phyloP scores from a whole-genome alignment of 306 rosid species.

The Lathyrus oleraceus region DNA sequence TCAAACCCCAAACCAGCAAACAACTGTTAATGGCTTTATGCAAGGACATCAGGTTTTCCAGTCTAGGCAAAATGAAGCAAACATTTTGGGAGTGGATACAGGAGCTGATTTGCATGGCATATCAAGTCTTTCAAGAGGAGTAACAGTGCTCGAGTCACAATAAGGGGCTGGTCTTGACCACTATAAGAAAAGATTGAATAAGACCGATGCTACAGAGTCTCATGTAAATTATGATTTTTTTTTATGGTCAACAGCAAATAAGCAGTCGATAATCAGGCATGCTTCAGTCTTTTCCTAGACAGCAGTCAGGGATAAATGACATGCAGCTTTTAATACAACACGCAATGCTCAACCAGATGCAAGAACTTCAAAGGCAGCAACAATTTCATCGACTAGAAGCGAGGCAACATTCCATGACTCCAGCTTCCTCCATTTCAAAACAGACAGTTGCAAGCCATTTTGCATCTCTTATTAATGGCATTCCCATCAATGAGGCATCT shows the following conservation, averaged over 20 bases:
- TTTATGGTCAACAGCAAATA: conserved; percentile 83
- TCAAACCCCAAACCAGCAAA: conserved; percentile 64
- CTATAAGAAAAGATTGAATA: conserved; percentile 52
- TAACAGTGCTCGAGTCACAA: conserved; percentile 62
- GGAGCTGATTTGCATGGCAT: conserved; percentile 66
- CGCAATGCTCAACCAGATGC: no score
- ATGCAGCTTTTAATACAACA: conserved; percentile 84
- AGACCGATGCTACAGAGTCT: conserved; percentile 74
- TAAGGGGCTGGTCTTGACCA: conserved; percentile 68
- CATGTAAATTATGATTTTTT: conserved; percentile 86
- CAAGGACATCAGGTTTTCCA: conserved; percentile 74
- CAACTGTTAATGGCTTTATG: conserved; percentile 71
- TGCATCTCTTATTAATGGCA: no score
- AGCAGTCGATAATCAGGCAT: conserved; percentile 60
- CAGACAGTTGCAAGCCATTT: no score
- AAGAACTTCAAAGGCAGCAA: no score
- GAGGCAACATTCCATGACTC: no score
- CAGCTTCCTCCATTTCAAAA: no score
- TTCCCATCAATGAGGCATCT: no score
- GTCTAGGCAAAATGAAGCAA: conserved; percentile 79
- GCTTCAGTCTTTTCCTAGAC: conserved; percentile 79
- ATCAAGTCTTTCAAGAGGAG: conserved; percentile 61
- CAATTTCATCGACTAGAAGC: no score
- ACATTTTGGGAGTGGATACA: conserved; percentile 70
- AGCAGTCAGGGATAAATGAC: conserved; percentile 72